Evolutionary conservation across 2,329 filamentous ascomycete species (phyloP), one percentile per base, ranked within the genome.

Genomic region (Clonostachys sp.): DNA sequence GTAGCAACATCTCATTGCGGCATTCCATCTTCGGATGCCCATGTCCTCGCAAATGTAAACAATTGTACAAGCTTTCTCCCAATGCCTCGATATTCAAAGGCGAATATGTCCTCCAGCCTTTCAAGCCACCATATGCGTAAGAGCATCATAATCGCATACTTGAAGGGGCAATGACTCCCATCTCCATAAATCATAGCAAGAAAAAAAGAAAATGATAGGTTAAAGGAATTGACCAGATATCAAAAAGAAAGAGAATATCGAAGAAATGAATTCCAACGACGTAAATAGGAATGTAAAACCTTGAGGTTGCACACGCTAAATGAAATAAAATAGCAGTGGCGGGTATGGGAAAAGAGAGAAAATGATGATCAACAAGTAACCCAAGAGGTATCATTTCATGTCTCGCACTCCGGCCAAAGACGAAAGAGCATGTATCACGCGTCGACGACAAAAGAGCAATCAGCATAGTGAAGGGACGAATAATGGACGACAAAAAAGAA

Each of bases 401-500:
- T 41, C 40, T 17, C 40, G 40, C 24, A 41, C 40, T 41, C 40
- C 40, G 40, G 16, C 40, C 40, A 41, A 41, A 17, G 13, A 20
- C 17, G 40, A 20, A 41, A 41, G 24, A 46, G 36, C 30, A 33
- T 30, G 24, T 30, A 30, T 30, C 24, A 30, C 24, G 24, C 24
- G 24, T 30, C 24, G 24, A 30, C 24, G 24, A 10, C 24, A 30
- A 30, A 30, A 30, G 24, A 30, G 24, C 24, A 30, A 10, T 30
- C 24, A 30, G 24, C 24, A 30, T 30, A 30, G 24, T 30, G 24
- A 30, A 30, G 24, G 39, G 43, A 51, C 45, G 46, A 49, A 20
- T 38, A 49, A 47, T 39, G 14, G 36, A 45, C 17, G 48, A 34
- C 43, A 50, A 45, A 50, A 36, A 48, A 34, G 34, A 45, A 48